phyloP scores from a whole-genome alignment of 2,329 filamentous ascomycete genomes.

The Fusarium duplospermum region DNA sequence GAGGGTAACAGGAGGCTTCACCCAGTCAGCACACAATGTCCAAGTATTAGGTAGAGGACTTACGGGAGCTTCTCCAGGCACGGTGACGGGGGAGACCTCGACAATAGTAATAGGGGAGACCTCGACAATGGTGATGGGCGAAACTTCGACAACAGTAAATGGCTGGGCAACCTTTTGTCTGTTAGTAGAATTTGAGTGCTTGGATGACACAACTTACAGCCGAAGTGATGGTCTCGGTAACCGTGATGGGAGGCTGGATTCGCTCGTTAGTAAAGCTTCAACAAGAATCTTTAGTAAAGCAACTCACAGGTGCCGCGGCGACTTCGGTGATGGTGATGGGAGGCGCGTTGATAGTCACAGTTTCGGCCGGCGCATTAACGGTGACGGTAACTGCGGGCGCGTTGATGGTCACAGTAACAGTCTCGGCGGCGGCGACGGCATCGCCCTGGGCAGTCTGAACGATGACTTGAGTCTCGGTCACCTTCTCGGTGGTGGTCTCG shows the following conservation, averaged over 20 bases:
- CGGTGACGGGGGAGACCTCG: not conserved
- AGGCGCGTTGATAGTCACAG: constrained; percentile 32
- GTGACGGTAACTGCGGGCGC: constrained; percentile 16
- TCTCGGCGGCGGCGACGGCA: constrained; percentile 7
- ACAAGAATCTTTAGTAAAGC: no score
- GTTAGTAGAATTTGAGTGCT: not conserved
- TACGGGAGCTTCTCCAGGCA: constrained; percentile 33
- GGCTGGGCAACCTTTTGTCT: constrained; percentile 9
- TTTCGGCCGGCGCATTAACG: not conserved
- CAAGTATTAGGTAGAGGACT: not conserved
- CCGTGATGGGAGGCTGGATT: constrained; percentile 24
- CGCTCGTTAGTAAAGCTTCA: not conserved
- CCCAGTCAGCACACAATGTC: not conserved
- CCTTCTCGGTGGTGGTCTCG: constrained; percentile 36
- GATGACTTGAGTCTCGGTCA: constrained; percentile 31
- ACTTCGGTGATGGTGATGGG: constrained; percentile 25
- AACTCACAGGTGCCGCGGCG: constrained; percentile 32
- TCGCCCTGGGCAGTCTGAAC: constrained; percentile 20
- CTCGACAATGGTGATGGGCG: constrained; percentile 23
- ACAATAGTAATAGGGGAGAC: constrained; percentile 3
- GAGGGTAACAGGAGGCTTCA: constrained; percentile 32
- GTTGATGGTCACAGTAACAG: constrained; percentile 36
- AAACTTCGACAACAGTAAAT: constrained; percentile 31
- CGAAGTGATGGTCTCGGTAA: constrained; percentile 21
- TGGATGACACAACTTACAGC: constrained; percentile 2